These are phyloP conservation scores for Pichiaceae sp. DNA, from an alignment of 1,139 yeast genomes.

Conservation along the genomic window DNA sequence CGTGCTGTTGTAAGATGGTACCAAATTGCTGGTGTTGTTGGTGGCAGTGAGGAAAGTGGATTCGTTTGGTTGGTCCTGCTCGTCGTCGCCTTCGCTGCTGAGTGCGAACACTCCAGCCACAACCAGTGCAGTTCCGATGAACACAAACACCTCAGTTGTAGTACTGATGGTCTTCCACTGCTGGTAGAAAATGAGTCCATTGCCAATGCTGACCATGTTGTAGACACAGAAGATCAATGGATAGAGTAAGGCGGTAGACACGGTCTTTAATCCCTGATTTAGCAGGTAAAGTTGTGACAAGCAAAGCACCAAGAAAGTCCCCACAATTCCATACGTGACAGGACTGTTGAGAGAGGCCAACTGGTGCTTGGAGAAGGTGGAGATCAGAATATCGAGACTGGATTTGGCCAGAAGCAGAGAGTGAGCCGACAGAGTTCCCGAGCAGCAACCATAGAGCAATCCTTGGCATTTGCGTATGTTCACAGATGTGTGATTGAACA, in stretches of 20 bases:
- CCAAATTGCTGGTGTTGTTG: not conserved
- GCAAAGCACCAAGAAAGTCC: conserved; percentile 58
- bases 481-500: conserved; percentile 9
- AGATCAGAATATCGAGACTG: conserved; percentile 59
- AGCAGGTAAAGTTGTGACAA: conserved; percentile 65
- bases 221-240: conserved; percentile 83
- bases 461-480: conserved; percentile 34
- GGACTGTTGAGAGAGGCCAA: conserved; percentile 19
- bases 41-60: not conserved
- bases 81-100: conserved; percentile 30
- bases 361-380: conserved; percentile 30
- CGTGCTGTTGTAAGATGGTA: not conserved
- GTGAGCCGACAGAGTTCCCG: conserved; percentile 81
- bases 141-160: conserved; percentile 34
- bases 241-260: conserved; percentile 72
- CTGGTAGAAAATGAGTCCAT: conserved; percentile 61
- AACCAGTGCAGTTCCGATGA: conserved; percentile 41
- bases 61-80: not conserved
- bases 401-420: conserved; percentile 80
- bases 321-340: conserved; percentile 43
- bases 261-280: conserved; percentile 63
- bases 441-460: conserved; percentile 54
- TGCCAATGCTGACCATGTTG: conserved; percentile 65
- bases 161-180: conserved; percentile 34
- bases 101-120: conserved; percentile 47